Percentiles rank a stretch among this genome's conserved stretches.
Conservation (phyloP, 176 grass and related monocot species). For the Cenchrus purpureus region DNA sequence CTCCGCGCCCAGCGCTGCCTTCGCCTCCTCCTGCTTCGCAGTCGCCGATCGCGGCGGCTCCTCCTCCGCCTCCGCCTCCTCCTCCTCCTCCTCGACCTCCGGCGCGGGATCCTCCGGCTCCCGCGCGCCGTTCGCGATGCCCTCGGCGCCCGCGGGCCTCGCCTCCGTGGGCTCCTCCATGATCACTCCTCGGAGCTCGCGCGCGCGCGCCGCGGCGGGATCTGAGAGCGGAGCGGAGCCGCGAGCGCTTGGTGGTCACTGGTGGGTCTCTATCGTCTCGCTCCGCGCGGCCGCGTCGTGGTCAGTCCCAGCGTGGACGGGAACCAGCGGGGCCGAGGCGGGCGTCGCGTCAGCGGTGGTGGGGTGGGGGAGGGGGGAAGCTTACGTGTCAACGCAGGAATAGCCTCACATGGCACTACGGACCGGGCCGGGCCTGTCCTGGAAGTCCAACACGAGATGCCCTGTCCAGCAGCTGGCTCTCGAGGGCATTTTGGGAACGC, state of each 20-base stretch:
- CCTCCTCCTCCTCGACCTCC: conserved; percentile 31
- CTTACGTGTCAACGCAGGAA: conserved; percentile 37
- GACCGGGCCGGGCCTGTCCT: neutral
- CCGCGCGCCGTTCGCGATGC: conserved; percentile 36
- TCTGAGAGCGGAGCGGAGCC: conserved; percentile 32
- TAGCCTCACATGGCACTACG: neutral
- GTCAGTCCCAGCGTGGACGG: conserved; percentile 32
- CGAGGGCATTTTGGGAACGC: conserved; percentile 36
- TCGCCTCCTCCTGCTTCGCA: conserved; percentile 48
- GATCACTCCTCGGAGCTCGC: neutral
- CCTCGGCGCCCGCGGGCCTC: neutral
- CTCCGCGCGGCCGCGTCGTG: conserved; percentile 24
- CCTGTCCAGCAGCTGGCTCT: neutral
- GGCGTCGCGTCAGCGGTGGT: conserved; percentile 29
- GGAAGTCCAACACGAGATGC: neutral
- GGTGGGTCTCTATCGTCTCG: conserved; percentile 29
- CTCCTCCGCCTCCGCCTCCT: conserved; percentile 36
- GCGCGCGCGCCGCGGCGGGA: conserved; percentile 12
- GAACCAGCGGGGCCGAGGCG: neutral
- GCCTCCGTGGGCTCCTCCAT: conserved; percentile 46
- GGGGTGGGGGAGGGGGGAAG: conserved; percentile 2
- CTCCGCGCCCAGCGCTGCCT: conserved; percentile 41
- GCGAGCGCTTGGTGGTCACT: conserved; percentile 36
- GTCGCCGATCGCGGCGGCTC: conserved; percentile 58
- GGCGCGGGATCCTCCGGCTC: conserved; percentile 18